Evolutionary conservation across 768 basidiomycete species (phyloP).

Genomic region (Paxillus involutus): DNA sequence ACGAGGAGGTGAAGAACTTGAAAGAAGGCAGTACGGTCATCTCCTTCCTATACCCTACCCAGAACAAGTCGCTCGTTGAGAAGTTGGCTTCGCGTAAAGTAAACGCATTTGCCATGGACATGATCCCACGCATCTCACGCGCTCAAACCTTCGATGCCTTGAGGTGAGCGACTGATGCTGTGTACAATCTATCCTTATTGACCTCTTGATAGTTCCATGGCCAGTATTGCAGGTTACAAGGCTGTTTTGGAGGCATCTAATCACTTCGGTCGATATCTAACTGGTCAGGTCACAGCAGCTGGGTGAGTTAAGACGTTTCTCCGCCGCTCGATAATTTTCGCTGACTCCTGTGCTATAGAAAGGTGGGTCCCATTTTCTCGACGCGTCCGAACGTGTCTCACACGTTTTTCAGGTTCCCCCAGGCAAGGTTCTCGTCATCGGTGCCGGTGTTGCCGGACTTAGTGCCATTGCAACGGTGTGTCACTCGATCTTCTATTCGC

Average conservation of each 20-base stretch:
- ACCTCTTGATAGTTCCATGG: constrained; percentile 67
- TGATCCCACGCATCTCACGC: constrained; percentile 88
- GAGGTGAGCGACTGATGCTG: constrained; percentile 46
- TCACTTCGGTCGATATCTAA: constrained; percentile 85
- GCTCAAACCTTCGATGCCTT: constrained; percentile 90
- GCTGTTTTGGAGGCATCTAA: constrained; percentile 90
- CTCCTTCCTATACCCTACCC: constrained; percentile 81
- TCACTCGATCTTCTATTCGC: neutral
- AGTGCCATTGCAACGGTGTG: constrained; percentile 83
- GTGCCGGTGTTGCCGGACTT: constrained; percentile 86
- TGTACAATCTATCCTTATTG: neutral
- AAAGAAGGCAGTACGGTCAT: constrained; percentile 79
- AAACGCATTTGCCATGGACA: constrained; percentile 86
- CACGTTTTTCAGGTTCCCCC: constrained; percentile 64
- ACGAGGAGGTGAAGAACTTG: constrained; percentile 58
- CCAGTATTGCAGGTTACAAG: constrained; percentile 93
- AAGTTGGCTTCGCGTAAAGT: constrained; percentile 62
- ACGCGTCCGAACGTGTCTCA: constrained; percentile 15
- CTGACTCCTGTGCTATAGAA: constrained; percentile 30
- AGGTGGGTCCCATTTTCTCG: constrained; percentile 31
- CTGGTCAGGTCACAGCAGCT: constrained; percentile 89
- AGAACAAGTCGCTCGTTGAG: constrained; percentile 77
- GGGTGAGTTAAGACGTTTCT: constrained; percentile 51
- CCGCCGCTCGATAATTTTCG: constrained; percentile 3
- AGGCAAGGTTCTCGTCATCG: constrained; percentile 84